Percentiles rank a stretch among this genome's conserved stretches.
Evolutionary conservation across 768 basidiomycete species (phyloP).

Genomic region (Clavulina sp.): DNA sequence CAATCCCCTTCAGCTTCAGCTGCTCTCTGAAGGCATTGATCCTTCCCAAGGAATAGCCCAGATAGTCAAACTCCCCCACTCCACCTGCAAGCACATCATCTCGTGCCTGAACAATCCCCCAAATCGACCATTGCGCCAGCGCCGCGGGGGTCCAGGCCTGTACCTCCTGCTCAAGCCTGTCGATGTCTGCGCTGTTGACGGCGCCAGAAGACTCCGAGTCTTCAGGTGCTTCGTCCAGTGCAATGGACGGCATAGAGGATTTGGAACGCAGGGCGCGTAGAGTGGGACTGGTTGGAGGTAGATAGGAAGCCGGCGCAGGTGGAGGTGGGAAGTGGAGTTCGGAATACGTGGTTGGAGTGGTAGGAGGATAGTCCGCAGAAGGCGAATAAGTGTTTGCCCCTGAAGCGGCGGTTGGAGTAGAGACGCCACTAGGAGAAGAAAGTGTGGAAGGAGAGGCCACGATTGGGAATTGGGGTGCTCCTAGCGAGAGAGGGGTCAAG

Average conservation of each 20-base stretch:
- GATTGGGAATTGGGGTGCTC: too few species aligned
- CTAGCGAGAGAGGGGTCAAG: too few species aligned
- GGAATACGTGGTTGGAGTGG: too few species aligned
- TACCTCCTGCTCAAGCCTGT: slow-evolving; percentile 59
- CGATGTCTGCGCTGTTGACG: slow-evolving; percentile 11
- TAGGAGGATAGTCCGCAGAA: too few species aligned
- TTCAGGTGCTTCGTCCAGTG: slow-evolving; percentile 11
- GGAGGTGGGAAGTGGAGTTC: too few species aligned
- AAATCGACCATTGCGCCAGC: slow-evolving; percentile 85
- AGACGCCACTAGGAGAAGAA: too few species aligned
- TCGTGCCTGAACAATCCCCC: slow-evolving; percentile 84
- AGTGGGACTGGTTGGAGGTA: slow-evolving; percentile 5
- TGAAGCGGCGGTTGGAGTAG: not conserved
- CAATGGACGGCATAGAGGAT: slow-evolving; percentile 1
- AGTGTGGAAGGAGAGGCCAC: too few species aligned
- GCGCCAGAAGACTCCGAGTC: slow-evolving; percentile 7
- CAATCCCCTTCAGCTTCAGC: slow-evolving; percentile 15
- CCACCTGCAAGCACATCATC: slow-evolving; percentile 48
- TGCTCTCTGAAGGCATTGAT: slow-evolving; percentile 25
- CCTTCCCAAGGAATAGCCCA: slow-evolving; percentile 46
- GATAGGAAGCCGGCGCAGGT: too few species aligned
- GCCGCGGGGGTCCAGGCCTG: slow-evolving; percentile 77
- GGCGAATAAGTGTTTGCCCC: too few species aligned
- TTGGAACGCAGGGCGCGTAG: not conserved
- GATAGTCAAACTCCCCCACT: slow-evolving; percentile 66